Evolutionary conservation across 2,329 filamentous ascomycete species (phyloP).

Genomic region (Xylariaceae sp.): DNA sequence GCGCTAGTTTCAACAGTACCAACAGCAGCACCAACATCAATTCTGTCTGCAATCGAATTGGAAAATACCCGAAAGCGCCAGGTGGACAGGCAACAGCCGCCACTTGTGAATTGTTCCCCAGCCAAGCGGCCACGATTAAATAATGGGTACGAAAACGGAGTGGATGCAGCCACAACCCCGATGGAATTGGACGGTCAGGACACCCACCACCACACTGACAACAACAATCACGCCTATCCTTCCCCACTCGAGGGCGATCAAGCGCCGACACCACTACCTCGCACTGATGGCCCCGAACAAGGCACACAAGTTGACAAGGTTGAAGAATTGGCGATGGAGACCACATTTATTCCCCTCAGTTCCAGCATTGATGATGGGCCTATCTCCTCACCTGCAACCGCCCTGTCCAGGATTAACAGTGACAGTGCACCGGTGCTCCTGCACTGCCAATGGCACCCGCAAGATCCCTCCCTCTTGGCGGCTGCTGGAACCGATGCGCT

Average conservation of each 20-base stretch:
- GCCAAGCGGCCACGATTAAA: constrained; percentile 57
- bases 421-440: constrained; percentile 59
- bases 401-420: constrained; percentile 26
- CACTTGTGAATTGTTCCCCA: constrained; percentile 51
- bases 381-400: constrained; percentile 35
- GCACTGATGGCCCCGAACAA: constrained; percentile 59
- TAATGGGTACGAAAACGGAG: constrained; percentile 58
- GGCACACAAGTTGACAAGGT: constrained; percentile 63
- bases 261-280: constrained; percentile 48
- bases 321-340: constrained; percentile 54
- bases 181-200: constrained; percentile 57
- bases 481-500: constrained; percentile 66
- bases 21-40: constrained; percentile 17
- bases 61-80: constrained; percentile 50
- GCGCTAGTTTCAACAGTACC: constrained; percentile 26
- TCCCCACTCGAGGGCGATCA: constrained; percentile 59
- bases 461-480: constrained; percentile 60
- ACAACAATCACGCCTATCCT: constrained; percentile 56
- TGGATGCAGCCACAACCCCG: constrained; percentile 50
- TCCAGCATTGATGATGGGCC: constrained; percentile 23
- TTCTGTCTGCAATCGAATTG: constrained; percentile 32
- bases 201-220: constrained; percentile 36
- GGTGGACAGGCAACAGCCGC: constrained; percentile 40
- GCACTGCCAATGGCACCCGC: constrained; percentile 67
- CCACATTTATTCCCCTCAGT: constrained; percentile 56